Base-by-base conservation (phyloP, 2,329 filamentous ascomycete species). In the Cladophialophora yegresii region DNA sequence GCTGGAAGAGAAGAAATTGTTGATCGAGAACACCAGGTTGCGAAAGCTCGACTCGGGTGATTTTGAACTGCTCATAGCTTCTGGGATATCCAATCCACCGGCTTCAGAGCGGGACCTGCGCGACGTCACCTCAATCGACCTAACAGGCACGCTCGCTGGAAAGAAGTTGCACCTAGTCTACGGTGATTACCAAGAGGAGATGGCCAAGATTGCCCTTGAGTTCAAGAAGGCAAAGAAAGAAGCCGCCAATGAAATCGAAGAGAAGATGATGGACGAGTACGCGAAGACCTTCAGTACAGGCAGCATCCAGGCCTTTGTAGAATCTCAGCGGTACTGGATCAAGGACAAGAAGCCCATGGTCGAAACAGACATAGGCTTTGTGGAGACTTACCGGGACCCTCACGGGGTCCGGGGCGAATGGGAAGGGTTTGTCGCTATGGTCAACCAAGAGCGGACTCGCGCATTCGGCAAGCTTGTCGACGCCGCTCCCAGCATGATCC, bases 361-460 rank as follows among this genome's bases (percentile, higher is more conserved):
- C 36, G 91, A 95, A 77, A 88, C 84, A 51, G 92, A 93, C 75
- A 84, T 93, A 70, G 91, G 91, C 0, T 95, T 95, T 73, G 89
- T 95, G 58, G 91, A 95, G 79, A 92, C 90, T 0, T 95, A 95
- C 75, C 83, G 91, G 71, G 91, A 96, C 73, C 91, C 91, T 32
- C 87, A 89, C 65, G 91, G 91, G 64, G 85, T 92, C 33, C 84
- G 91, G 67, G 90, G 89, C 65, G 91, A 95, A 75, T 96, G 90
- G 88, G 90, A 95, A 77, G 91, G 91, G 1, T 92, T 95, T 73
- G 90, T 89, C 53, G 89, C 89, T 53, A 85, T 82, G 74, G 77
- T 98, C 53, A 98, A 98, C 78, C 83, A 93, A 73, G 93, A 97
- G 76, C 88, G 93, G 22, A 99, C 93, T 0, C 85, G 85, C 64